Conservation (phyloP, 148 eudicot genomes). For the Fagopyrum esculentum region DNA sequence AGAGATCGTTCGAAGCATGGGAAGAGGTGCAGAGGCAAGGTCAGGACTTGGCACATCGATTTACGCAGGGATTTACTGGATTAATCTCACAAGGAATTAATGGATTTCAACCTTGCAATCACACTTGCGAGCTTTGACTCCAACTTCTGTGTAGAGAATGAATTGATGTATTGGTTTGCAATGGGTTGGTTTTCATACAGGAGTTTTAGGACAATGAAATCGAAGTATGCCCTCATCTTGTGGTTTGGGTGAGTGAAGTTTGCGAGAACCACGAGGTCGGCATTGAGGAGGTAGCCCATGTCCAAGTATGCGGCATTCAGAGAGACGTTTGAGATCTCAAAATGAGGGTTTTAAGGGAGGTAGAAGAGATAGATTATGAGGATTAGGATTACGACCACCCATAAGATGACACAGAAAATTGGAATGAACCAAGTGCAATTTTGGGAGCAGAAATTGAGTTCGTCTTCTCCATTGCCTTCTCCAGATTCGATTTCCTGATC, state of each 20-base stretch:
- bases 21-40: constrained; percentile 98
- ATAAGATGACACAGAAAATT: constrained; percentile 54
- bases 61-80: constrained; percentile 79
- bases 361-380: constrained; percentile 60
- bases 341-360: constrained; percentile 60
- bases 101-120: too few relatives aligned
- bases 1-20: constrained; percentile 95
- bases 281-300: constrained; percentile 64
- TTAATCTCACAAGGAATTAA: too few relatives aligned
- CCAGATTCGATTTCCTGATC: too few relatives aligned
- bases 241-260: constrained; percentile 76
- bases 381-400: constrained; percentile 60
- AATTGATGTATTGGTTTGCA: constrained; percentile 48
- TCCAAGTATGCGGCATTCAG: constrained; percentile 82
- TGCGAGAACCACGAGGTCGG: constrained; percentile 54
- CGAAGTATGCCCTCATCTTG: constrained; percentile 58
- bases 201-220: constrained; percentile 42
- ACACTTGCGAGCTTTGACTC: constrained; percentile 33
- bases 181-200: constrained; percentile 34
- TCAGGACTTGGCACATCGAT: constrained; percentile 66
- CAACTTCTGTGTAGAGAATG: constrained; percentile 35
- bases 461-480: too few relatives aligned
- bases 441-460: too few relatives aligned
- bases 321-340: constrained; percentile 47
- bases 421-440: constrained; percentile 55